Base-by-base conservation (phyloP, 257 asterid genomes). In the Solanum appendiculatum region DNA sequence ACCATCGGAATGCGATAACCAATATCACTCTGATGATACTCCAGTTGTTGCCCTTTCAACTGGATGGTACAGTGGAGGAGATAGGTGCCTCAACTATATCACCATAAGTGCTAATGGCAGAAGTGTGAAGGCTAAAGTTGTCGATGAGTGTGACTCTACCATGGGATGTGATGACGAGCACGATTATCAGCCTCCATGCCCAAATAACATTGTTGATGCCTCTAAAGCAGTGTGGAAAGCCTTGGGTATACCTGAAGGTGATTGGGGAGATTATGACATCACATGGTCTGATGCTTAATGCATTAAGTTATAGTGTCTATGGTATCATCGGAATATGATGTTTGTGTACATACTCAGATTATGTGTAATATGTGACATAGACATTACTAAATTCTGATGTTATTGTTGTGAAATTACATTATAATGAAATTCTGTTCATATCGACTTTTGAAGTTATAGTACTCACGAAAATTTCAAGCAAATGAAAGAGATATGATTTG, bases 111-210 rank as follows among this genome's bases (percentile, higher is more conserved):
- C 82, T 39, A 92, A 90, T 81, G 92, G 94, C 0, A 33, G 58
- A 68, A 91, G 88, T 8, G 90, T 91, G 51, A 83, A 48, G 3
- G 93, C 93, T 1, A 83, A 58, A 90, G 94, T 91, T 48, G 93
- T 91, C 0, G 92, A 92, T 51, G 93, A 90, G 87, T 88, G 93
- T 80, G 93, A 92, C 85, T 90, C 93, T 39, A 92, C 90, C 0
- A 90, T 86, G 89, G 93, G 92, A 9, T 92, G 94, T 51, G 94
- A 91, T 60, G 83, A 86, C 5, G 92, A 87, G 2, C 94, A 92
- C 15, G 92, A 91, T 36, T 89, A 90, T 82, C 94, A 92, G 86
- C 93, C 92, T n/a, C 93, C 93, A 0, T 92, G 94, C 39, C 91
- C 93, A 4, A 85, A 92, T 48, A 92, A 91, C 89, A 92, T 92